These are phyloP conservation scores for Penstemon davidsonii DNA, from an alignment of 257 asterid genomes.

Conservation along the genomic window DNA sequence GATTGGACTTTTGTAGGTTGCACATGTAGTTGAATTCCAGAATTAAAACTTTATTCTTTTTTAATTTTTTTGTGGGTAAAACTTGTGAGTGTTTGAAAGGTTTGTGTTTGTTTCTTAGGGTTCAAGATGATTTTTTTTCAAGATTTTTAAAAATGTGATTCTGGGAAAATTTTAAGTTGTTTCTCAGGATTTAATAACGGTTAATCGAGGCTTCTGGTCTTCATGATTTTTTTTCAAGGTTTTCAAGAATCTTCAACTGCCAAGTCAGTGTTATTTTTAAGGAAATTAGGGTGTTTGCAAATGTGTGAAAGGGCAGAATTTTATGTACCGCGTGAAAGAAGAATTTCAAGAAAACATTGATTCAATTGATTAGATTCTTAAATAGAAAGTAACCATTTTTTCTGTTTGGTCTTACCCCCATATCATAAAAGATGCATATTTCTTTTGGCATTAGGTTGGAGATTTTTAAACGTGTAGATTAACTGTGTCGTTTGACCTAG, in stretches of 20 bases:
- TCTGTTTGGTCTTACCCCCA: not conserved
- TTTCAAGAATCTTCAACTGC: not conserved
- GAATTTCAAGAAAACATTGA: constrained; percentile 18
- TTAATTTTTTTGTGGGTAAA: too few species aligned
- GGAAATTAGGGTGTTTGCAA: constrained; percentile 9
- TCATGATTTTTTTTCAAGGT: not conserved
- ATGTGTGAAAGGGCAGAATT: constrained; percentile 19
- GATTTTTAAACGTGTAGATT: not conserved
- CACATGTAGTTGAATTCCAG: too few species aligned
- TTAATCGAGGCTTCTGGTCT: too few species aligned
- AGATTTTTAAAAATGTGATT: too few species aligned
- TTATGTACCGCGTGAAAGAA: not conserved
- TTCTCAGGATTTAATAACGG: too few species aligned
- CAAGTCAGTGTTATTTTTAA: not conserved
- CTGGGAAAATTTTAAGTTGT: too few species aligned
- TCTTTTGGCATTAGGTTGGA: constrained; percentile 21
- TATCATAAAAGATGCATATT: not conserved
- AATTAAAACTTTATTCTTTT: too few species aligned
- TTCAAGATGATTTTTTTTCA: too few species aligned
- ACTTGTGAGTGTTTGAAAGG: too few species aligned
- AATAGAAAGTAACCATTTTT: not conserved
- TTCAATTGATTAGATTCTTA: constrained; percentile 11
- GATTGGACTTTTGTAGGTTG: too few species aligned
- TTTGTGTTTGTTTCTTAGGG: too few species aligned
- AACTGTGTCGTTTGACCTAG: not conserved